Evolutionary conservation across 805 yeast genomes (phyloP).

Genomic region (Nakazawaea molendinolei): DNA sequence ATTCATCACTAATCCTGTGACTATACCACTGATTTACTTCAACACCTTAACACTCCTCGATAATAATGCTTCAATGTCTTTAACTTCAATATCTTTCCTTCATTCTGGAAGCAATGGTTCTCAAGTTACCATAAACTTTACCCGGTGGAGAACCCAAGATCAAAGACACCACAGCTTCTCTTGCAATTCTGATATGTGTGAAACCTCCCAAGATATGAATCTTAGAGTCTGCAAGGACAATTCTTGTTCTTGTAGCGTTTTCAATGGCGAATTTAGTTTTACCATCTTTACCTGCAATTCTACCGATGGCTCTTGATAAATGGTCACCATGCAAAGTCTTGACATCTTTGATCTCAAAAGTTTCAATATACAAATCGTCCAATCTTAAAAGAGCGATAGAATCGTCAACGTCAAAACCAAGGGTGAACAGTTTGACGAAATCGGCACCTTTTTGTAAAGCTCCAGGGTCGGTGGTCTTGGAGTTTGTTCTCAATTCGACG

Average conservation of each 20-base stretch:
- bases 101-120: constrained; percentile 95
- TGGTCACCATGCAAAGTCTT: constrained; percentile 95
- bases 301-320: constrained; percentile 96
- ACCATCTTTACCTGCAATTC: constrained; percentile 99
- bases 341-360: constrained; percentile 95
- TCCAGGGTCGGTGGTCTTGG: constrained; percentile 84
- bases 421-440: constrained; percentile 88
- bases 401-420: constrained; percentile 96
- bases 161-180: constrained; percentile 90
- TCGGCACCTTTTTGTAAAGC: constrained; percentile 98
- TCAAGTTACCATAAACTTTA: constrained; percentile 92
- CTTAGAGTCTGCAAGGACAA: constrained; percentile 93
- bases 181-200: constrained; percentile 96
- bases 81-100: constrained; percentile 81
- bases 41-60: too few species aligned
- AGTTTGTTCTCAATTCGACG: constrained; percentile 79
- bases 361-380: constrained; percentile 94
- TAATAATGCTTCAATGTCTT: neutral
- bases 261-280: constrained; percentile 98
- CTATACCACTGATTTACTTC: too few species aligned
- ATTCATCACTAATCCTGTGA: too few species aligned
- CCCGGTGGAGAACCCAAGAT: constrained; percentile 98
- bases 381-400: constrained; percentile 90
- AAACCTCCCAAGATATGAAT: constrained; percentile 97
- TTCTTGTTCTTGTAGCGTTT: constrained; percentile 96